Evolutionary conservation across 495 filamentous ascomycete genomes (phyloP), one percentile per base, ranked within the genome.

Genomic region (Apodospora peruviana): DNA sequence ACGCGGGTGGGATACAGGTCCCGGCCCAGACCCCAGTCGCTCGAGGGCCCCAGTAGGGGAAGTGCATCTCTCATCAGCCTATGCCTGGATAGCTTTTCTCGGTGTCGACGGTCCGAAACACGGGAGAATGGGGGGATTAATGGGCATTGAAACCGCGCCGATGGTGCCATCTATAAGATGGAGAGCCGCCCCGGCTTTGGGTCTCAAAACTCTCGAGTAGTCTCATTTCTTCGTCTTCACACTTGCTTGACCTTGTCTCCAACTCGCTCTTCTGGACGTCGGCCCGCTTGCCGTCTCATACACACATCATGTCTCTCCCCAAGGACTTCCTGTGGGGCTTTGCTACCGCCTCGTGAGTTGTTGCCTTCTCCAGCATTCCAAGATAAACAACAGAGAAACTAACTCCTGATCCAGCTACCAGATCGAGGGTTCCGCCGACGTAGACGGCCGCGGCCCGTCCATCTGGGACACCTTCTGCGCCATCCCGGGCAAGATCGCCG

Each of bases 291-390:
- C 3, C 42, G 22, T 29, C 42, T 24, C 20, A 3, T 10, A 41
- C 18, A 19, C n/a, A 43, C 52, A 67, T 49, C 55, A 73, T 74
- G 71, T 74, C 72, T 61, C 73, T 90, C 48, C 84, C 82, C 37
- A 76, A 80, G 43, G 86, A 88, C 62, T 90, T 90, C 62, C 62
- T 87, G 50, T 90, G 87, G 87, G 87, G 86, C 45, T 91, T 87
- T 65, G 85, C 87, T 53, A 91, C 86, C 34, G 86, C 86, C 52
- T 76, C 80, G 83, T 87, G 60, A 67, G 74, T 75, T 50, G 48
- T 22, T 18, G 19, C 34, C 10, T 27, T 39, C 17, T 43, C 5
- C 21, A 23, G 43, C 36, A 18, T 7, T 39, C 27, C 27, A 10
- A 40, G 9, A 17, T 16, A 19, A 9, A 40, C 37, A 9, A 18